These are phyloP conservation scores for Yamadazyma triangularis DNA, from an alignment of 1,139 yeast species.

Conservation along the genomic window DNA sequence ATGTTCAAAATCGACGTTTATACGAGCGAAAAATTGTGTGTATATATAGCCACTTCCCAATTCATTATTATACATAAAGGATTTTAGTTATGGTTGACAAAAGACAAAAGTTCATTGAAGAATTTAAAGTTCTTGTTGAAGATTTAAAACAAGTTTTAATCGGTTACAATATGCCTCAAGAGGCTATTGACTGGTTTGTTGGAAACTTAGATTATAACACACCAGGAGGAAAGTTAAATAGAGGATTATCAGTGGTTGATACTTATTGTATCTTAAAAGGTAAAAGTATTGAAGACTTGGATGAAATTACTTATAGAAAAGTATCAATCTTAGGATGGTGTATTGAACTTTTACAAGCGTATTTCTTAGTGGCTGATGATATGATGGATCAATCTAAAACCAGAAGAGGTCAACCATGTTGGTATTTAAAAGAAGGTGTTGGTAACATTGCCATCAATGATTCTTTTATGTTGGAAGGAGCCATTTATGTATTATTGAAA, in stretches of 20 bases:
- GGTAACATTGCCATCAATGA: constrained; percentile 96
- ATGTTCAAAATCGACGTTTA: no score
- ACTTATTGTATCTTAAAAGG: constrained; percentile 79
- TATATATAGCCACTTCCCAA: no score
- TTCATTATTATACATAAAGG: no score
- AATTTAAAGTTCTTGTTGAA: constrained; percentile 73
- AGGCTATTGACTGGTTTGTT: constrained; percentile 84
- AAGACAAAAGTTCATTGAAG: constrained; percentile 54
- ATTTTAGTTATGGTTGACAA: constrained; percentile 8
- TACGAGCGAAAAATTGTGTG: no score
- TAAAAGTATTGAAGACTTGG: constrained; percentile 54
- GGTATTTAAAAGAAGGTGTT: constrained; percentile 82
- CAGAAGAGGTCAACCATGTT: constrained; percentile 98
- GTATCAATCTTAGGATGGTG: constrained; percentile 95
- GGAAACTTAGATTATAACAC: constrained; percentile 77
- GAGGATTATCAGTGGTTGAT: constrained; percentile 94
- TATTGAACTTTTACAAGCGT: constrained; percentile 92
- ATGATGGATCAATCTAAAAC: constrained; percentile 98
- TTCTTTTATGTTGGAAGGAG: constrained; percentile 94
- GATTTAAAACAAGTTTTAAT: constrained; percentile 65
- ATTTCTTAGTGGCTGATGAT: constrained; percentile 96
- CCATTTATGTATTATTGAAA: constrained; percentile 84
- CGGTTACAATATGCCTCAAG: constrained; percentile 77
- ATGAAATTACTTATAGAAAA: constrained; percentile 67
- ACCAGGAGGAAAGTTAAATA: constrained; percentile 94